Percentiles rank a stretch among this genome's conserved stretches.
Conservation (phyloP, 2,329 filamentous ascomycete genomes). For the Botrytis fabae region DNA sequence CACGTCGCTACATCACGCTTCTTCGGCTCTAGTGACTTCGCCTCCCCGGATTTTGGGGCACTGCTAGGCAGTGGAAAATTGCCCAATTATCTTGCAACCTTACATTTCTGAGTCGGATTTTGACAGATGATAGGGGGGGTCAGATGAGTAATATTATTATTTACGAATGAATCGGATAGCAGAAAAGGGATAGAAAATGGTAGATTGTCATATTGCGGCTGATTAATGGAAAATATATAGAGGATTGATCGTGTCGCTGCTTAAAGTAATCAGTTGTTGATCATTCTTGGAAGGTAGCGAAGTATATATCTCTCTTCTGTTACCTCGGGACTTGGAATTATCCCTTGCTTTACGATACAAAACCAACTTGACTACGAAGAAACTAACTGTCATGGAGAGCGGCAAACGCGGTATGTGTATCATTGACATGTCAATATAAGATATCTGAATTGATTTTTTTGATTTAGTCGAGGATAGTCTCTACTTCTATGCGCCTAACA, state of each 20-base stretch:
- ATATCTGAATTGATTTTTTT: neutral
- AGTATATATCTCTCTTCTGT: neutral
- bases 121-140: neutral
- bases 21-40: neutral
- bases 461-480: constrained; percentile 41
- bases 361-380: neutral
- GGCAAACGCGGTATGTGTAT: constrained; percentile 23
- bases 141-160: neutral
- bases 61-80: constrained; percentile 6
- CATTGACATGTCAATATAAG: neutral
- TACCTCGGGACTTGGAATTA: neutral
- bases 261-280: neutral
- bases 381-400: constrained; percentile 3
- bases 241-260: neutral
- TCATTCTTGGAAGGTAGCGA: neutral
- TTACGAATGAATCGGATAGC: neutral
- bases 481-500: constrained; percentile 55
- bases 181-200: neutral
- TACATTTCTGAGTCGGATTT: neutral
- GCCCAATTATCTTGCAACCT: neutral
- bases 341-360: neutral
- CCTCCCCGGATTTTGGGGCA: neutral
- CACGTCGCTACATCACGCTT: neutral
- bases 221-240: neutral
- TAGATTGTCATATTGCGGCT: neutral